Evolutionary conservation across 345 rosid genomes (phyloP), one percentile per base, ranked within the genome.

Genomic region (Populus tremula): DNA sequence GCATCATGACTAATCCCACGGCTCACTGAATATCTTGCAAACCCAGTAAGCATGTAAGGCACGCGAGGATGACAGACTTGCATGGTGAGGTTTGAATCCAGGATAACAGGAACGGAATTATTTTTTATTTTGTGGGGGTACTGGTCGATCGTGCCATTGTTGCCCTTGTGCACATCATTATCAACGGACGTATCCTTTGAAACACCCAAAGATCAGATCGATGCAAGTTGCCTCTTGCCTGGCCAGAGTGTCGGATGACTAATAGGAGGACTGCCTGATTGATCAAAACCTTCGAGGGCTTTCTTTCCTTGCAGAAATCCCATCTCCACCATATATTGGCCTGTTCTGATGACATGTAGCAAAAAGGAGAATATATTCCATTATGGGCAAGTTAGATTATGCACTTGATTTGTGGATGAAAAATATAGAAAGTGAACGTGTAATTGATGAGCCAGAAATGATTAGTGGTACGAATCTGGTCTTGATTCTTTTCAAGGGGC

Each of bases 311-410:
- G 12, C 12, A 35, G 72, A 53, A 38, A 76, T 76, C 50, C 72
- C n/a, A 25, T 68, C 56, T 38, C 73, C 68, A 27, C 53, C 3
- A 47, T 31, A 27, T 2, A 31, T 12, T 27, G 66, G 9, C 3
- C 20, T 21, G 31, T 21, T 4, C 5, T 6, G 21, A 12, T 16
- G 36, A 35, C 39, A 35, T 50, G 64, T 68, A 39, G 53, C 20
- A 54, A 21, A 4, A 35, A 23, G 21, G 29, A 68, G 82, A 79
- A 79, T 73, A 67, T 79, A 79, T 79, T 74, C 82, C 69, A 65
- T 13, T 29, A 65, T 65, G 35, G 69, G 36, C 69, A 13, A 3
- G 53, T 31, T 17, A 12, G 41, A 68, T 54, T 29, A 16, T 50
- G 49, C 35, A 41, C 45, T 41, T 9, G 45, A 41, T 8, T 9